phyloP scores from a whole-genome alignment of 345 rosid genomes.

The Draba incana region DNA sequence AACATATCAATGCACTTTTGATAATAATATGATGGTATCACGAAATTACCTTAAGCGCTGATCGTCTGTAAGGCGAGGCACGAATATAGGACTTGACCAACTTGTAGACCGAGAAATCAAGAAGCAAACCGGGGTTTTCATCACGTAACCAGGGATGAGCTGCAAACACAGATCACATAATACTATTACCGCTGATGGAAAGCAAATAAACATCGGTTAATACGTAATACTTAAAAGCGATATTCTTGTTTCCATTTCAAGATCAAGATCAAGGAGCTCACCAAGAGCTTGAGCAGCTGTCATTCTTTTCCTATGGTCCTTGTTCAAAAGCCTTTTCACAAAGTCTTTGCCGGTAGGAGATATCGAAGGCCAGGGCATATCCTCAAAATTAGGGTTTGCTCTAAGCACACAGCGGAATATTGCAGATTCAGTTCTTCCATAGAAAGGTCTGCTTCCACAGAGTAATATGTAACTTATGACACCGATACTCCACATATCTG shows the following conservation, averaged over 20 bases:
- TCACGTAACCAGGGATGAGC: slow-evolving; percentile 93
- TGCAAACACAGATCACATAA: slow-evolving; percentile 43
- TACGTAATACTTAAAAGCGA: slow-evolving; percentile 1
- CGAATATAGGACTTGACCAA: slow-evolving; percentile 73
- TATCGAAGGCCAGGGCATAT: slow-evolving; percentile 90
- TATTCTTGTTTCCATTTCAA: slow-evolving; percentile 26
- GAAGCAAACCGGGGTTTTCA: slow-evolving; percentile 58
- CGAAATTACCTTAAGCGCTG: slow-evolving; percentile 75
- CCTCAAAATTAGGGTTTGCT: slow-evolving; percentile 85
- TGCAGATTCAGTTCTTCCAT: slow-evolving; percentile 95
- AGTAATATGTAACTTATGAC: slow-evolving; percentile 89
- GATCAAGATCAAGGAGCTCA: slow-evolving; percentile 43
- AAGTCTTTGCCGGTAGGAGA: slow-evolving; percentile 88
- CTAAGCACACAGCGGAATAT: slow-evolving; percentile 93
- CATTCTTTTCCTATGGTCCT: slow-evolving; percentile 98
- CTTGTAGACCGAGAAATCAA: slow-evolving; percentile 82
- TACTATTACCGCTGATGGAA: neutral
- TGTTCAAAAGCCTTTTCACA: slow-evolving; percentile 86
- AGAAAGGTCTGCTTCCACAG: slow-evolving; percentile 98
- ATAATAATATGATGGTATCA: slow-evolving; percentile 14
- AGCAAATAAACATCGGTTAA: neutral
- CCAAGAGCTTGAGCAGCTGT: slow-evolving; percentile 93
- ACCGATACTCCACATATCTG: slow-evolving; percentile 98
- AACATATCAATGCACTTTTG: slow-evolving; percentile 7
- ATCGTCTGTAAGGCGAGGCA: slow-evolving; percentile 74